Conservation (phyloP, 768 basidiomycete species). For the Galerina sulciceps region DNA sequence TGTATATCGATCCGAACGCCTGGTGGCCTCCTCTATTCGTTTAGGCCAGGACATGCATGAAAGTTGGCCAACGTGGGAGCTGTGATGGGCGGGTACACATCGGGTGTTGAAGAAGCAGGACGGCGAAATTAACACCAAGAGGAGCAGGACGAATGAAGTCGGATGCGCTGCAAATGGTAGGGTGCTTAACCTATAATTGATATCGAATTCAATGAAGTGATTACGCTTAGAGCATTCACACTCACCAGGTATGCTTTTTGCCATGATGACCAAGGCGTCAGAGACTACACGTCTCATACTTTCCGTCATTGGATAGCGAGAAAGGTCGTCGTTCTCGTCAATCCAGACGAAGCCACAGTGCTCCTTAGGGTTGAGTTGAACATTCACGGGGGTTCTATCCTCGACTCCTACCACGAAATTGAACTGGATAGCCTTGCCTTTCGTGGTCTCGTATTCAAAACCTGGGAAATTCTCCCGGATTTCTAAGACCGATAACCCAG, state of each 20-base stretch:
- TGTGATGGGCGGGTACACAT: no score
- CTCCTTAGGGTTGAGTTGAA: conserved; percentile 11
- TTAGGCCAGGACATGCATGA: no score
- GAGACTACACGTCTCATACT: background rate
- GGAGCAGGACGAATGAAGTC: no score
- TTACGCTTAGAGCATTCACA: background rate
- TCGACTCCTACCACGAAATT: conserved; percentile 15
- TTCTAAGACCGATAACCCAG: conserved; percentile 5
- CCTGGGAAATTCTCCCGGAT: conserved; percentile 8
- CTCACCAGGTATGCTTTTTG: background rate
- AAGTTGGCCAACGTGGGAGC: no score
- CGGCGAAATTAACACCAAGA: no score
- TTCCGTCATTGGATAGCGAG: conserved; percentile 9
- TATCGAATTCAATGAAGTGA: no score
- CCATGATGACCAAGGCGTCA: conserved; percentile 1
- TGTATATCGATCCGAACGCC: no score
- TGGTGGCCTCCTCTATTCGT: no score
- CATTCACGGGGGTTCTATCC: background rate
- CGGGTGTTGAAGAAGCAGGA: no score
- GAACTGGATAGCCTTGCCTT: conserved; percentile 14
- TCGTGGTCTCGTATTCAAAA: conserved; percentile 15
- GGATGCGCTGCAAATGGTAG: no score
- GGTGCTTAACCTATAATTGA: no score
- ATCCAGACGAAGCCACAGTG: conserved; percentile 15
- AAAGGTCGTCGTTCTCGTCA: conserved; percentile 4